phyloP scores from a whole-genome alignment of 306 rosid genomes.

The Mimosa pudica region DNA sequence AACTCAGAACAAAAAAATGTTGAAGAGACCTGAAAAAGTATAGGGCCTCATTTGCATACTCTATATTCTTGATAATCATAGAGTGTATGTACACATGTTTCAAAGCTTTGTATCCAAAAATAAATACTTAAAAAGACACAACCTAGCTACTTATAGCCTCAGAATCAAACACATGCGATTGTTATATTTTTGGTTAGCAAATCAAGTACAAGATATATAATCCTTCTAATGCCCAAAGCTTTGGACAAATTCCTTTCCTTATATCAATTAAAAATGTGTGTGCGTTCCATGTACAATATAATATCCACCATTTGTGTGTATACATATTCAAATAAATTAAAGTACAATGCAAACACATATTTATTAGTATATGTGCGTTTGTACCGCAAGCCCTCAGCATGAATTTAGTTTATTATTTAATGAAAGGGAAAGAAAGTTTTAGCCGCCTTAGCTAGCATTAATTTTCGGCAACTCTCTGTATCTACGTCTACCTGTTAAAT shows the following conservation, averaged over 20 bases:
- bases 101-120: constrained; percentile 38
- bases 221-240: constrained; percentile 18
- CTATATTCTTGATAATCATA: constrained; percentile 38
- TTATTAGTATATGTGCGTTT: too few relatives aligned
- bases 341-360: not conserved
- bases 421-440: not conserved
- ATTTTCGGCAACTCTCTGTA: too few relatives aligned
- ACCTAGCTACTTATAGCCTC: constrained; percentile 35
- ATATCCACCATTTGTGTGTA: not conserved
- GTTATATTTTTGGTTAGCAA: constrained; percentile 39
- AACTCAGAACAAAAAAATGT: constrained; percentile 24
- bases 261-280: not conserved
- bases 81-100: not conserved
- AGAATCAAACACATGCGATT: constrained; percentile 68
- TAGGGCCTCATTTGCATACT: constrained; percentile 39
- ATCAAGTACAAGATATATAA: constrained; percentile 48
- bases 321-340: constrained; percentile 3
- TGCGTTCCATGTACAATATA: not conserved
- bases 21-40: constrained; percentile 26
- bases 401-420: not conserved
- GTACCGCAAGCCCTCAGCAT: not conserved
- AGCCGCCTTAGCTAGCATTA: not conserved
- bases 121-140: constrained; percentile 25
- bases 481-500: too few relatives aligned
- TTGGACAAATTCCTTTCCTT: not conserved